Evolutionary conservation across 164 flowering plant genomes (phyloP).

Genomic region (Nymphaea thermarum): DNA sequence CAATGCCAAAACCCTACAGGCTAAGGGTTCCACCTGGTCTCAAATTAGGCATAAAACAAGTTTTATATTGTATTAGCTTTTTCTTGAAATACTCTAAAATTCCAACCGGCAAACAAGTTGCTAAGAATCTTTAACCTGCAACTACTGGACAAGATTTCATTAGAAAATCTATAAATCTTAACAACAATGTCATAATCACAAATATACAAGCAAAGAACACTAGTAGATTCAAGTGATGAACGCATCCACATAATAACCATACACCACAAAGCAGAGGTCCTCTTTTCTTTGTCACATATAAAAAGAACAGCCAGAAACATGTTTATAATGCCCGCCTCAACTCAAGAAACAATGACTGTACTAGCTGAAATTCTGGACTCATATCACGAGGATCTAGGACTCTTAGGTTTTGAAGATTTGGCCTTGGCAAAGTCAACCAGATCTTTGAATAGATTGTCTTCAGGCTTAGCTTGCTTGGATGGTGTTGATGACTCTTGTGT

Average conservation of each 20-base stretch:
- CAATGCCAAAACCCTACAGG: no score
- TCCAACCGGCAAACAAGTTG: no score
- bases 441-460: conserved; percentile 70
- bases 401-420: conserved; percentile 50
- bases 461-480: conserved; percentile 37
- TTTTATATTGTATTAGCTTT: no score
- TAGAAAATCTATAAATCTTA: no score
- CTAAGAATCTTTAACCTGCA: no score
- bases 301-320: neutral
- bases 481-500: conserved; percentile 24
- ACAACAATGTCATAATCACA: neutral
- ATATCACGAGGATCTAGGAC: conserved; percentile 29
- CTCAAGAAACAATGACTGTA: neutral
- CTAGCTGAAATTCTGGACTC: neutral
- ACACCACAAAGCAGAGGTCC: neutral
- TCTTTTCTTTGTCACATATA: no score
- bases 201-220: neutral
- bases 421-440: conserved; percentile 87
- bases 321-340: neutral
- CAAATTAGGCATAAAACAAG: no score
- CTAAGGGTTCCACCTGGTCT: no score
- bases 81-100: no score
- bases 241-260: neutral
- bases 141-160: no score
- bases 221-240: no score